Conservation (phyloP, 768 basidiomycete species). For the Collybiopsis luxurians region DNA sequence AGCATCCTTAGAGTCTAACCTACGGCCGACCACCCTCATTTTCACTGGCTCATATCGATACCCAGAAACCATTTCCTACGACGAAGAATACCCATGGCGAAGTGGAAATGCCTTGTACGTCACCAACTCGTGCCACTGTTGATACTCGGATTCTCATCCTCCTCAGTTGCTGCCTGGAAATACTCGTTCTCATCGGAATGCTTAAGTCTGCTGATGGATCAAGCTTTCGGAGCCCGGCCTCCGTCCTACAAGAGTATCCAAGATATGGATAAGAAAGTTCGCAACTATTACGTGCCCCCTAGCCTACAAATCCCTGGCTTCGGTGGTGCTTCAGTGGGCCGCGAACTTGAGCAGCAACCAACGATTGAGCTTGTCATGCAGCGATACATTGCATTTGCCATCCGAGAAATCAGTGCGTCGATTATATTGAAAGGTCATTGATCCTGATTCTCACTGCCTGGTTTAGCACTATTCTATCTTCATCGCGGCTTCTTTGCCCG, state of each 20-base stretch:
- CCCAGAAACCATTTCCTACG: conserved; percentile 47
- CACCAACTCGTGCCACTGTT: background rate
- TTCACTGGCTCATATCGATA: conserved; percentile 52
- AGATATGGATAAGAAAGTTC: conserved; percentile 65
- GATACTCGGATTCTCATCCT: background rate
- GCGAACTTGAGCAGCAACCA: conserved; percentile 39
- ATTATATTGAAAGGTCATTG: conserved; percentile 1
- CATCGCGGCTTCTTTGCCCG: conserved; percentile 75
- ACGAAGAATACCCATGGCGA: conserved; percentile 46
- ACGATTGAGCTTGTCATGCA: conserved; percentile 63
- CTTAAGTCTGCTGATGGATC: conserved; percentile 61
- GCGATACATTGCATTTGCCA: conserved; percentile 62
- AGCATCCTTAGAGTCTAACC: conserved; percentile 53
- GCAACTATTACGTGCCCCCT: conserved; percentile 60
- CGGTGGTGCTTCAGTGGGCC: conserved; percentile 41
- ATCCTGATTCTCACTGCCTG: conserved; percentile 1
- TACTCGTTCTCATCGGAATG: conserved; percentile 63
- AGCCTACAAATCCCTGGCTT: conserved; percentile 66
- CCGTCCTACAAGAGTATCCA: conserved; percentile 60
- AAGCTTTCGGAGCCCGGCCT: conserved; percentile 61
- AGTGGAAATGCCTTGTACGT: conserved; percentile 62
- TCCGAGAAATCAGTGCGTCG: conserved; percentile 62
- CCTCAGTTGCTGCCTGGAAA: conserved; percentile 64
- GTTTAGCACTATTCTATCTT: conserved; percentile 64
- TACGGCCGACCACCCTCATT: conserved; percentile 72